Conservation (phyloP, 2,329 filamentous ascomycete species). For the Tympanopsis confertula region DNA sequence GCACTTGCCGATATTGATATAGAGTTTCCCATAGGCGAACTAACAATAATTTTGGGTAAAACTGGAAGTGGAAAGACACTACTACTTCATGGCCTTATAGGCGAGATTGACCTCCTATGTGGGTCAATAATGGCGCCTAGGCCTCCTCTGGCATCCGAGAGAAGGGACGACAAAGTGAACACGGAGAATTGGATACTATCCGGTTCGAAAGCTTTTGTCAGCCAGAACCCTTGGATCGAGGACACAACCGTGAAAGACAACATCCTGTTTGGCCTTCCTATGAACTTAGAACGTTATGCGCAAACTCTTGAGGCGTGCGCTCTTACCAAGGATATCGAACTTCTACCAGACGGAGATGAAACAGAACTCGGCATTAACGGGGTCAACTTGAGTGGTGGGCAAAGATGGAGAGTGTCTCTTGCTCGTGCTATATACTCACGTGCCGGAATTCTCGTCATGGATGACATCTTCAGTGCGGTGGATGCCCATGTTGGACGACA, state of each 20-base stretch:
- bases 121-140: slow-evolving; percentile 36
- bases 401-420: slow-evolving; percentile 16
- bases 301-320: slow-evolving; percentile 16
- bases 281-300: slow-evolving; percentile 12
- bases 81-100: slow-evolving; percentile 61
- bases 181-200: background rate
- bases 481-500: slow-evolving; percentile 47
- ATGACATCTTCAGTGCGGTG: slow-evolving; percentile 50
- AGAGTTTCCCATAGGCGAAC: slow-evolving; percentile 53
- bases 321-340: slow-evolving; percentile 17
- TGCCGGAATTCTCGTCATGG: slow-evolving; percentile 41
- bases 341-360: slow-evolving; percentile 18
- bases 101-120: slow-evolving; percentile 59
- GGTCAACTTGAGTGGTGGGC: slow-evolving; percentile 21
- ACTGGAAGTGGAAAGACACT: slow-evolving; percentile 72
- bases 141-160: background rate
- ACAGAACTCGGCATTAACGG: slow-evolving; percentile 21
- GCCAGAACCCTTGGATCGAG: slow-evolving; percentile 21
- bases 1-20: slow-evolving; percentile 52
- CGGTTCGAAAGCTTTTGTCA: background rate
- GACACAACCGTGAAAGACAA: slow-evolving; percentile 19
- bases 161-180: background rate
- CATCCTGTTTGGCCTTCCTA: slow-evolving; percentile 13
- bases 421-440: slow-evolving; percentile 25
- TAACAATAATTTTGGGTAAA: slow-evolving; percentile 66